Percentiles rank a stretch among this genome's conserved stretches.
phyloP scores from a whole-genome alignment of 78 protist genomes.

The Dictyostelium citrinum region DNA sequence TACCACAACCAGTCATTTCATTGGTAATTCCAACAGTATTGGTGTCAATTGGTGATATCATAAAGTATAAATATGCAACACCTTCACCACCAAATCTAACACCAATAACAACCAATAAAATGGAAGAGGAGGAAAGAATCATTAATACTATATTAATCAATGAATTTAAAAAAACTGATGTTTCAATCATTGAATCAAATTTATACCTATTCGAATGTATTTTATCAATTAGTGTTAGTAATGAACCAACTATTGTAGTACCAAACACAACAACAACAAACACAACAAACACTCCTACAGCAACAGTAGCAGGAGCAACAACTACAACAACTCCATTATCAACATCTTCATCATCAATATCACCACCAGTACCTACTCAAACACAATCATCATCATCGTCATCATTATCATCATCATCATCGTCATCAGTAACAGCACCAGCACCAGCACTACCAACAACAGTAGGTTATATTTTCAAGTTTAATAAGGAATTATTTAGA shows the following conservation, averaged over 20 bases:
- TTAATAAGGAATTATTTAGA: constrained; percentile 23
- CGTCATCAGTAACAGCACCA: not conserved
- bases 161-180: constrained; percentile 13
- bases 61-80: not conserved
- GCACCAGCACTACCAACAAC: not conserved
- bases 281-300: not conserved
- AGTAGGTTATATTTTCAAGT: not conserved
- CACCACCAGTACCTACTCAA: not conserved
- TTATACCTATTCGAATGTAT: constrained; percentile 7
- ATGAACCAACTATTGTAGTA: not conserved
- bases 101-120: not conserved
- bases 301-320: not conserved
- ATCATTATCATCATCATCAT: not conserved
- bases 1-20: constrained; percentile 20
- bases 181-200: constrained; percentile 13
- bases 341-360: not conserved
- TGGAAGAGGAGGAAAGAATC: not conserved
- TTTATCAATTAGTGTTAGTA: constrained; percentile 3
- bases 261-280: not conserved
- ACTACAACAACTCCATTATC: not conserved
- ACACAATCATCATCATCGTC: not conserved
- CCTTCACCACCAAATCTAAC: not conserved
- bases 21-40: not conserved
- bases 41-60: not conserved
- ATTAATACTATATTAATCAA: not conserved